phyloP scores from a whole-genome alignment of 306 rosid genomes.

The Citrullus amarus region DNA sequence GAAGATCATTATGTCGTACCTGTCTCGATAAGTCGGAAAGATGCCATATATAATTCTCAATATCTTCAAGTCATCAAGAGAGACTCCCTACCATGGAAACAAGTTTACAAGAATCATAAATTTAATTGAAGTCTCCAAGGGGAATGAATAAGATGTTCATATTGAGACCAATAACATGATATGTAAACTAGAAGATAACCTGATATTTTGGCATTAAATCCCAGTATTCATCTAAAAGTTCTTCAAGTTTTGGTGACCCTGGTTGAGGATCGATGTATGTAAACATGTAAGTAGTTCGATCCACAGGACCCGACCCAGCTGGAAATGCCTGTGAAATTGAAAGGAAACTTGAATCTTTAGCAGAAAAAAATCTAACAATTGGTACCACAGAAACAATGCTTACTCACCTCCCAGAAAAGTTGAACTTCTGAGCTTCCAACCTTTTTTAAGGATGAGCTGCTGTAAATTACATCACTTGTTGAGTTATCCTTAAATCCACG shows the following conservation, averaged over 20 bases:
- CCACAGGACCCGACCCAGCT: conserved; percentile 81
- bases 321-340: conserved; percentile 75
- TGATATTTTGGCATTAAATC: conserved; percentile 85
- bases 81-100: conserved; percentile 46
- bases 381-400: conserved; percentile 6
- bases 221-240: conserved; percentile 77
- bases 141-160: background rate
- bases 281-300: conserved; percentile 90
- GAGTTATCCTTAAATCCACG: conserved; percentile 61
- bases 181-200: conserved; percentile 27
- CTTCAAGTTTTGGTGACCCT: conserved; percentile 68
- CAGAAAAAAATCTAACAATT: background rate
- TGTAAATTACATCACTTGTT: conserved; percentile 71
- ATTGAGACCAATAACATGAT: background rate
- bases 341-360: conserved; percentile 11
- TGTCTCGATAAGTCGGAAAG: conserved; percentile 76
- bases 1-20: conserved; percentile 23
- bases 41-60: conserved; percentile 71
- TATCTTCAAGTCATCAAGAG: conserved; percentile 70
- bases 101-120: background rate
- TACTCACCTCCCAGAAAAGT: conserved; percentile 87
- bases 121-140: background rate
- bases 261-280: conserved; percentile 85
- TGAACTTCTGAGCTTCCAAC: conserved; percentile 68
- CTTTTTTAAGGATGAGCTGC: conserved; percentile 58